Evolutionary conservation across 768 basidiomycete species (phyloP).

Genomic region (Polyporus arcularius): DNA sequence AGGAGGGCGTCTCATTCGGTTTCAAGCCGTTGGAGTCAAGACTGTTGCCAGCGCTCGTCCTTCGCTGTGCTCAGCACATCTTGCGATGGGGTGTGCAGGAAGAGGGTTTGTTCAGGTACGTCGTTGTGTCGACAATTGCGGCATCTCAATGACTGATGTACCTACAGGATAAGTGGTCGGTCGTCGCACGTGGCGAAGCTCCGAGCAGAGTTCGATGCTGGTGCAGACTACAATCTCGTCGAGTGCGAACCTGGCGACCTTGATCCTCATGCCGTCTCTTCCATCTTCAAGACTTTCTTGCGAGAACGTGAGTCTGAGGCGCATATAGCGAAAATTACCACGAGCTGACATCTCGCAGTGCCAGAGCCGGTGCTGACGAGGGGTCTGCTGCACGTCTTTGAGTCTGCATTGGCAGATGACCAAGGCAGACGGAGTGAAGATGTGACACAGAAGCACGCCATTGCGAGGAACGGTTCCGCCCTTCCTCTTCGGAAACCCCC

Average conservation of each 20-base stretch:
- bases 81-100: constrained; percentile 83
- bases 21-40: constrained; percentile 31
- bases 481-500: constrained; percentile 68
- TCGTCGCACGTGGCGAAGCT: constrained; percentile 78
- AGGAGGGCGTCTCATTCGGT: constrained; percentile 6
- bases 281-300: constrained; percentile 89
- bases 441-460: constrained; percentile 13
- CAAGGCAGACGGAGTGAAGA: constrained; percentile 31
- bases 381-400: constrained; percentile 71
- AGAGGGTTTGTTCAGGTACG: constrained; percentile 84
- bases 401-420: constrained; percentile 67
- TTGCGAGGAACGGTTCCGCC: constrained; percentile 24
- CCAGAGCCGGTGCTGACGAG: constrained; percentile 85
- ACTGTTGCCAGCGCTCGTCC: constrained; percentile 71
- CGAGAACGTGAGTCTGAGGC: constrained; percentile 76
- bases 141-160: constrained; percentile 1
- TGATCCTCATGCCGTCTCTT: constrained; percentile 93
- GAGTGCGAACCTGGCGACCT: constrained; percentile 81
- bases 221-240: constrained; percentile 83
- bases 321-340: constrained; percentile 15
- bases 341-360: constrained; percentile 47
- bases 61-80: constrained; percentile 82
- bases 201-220: constrained; percentile 80
- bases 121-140: constrained; percentile 2
- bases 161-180: constrained; percentile 74